Evolutionary conservation across 345 rosid genomes (phyloP).

Genomic region (Syzygium oleosum): DNA sequence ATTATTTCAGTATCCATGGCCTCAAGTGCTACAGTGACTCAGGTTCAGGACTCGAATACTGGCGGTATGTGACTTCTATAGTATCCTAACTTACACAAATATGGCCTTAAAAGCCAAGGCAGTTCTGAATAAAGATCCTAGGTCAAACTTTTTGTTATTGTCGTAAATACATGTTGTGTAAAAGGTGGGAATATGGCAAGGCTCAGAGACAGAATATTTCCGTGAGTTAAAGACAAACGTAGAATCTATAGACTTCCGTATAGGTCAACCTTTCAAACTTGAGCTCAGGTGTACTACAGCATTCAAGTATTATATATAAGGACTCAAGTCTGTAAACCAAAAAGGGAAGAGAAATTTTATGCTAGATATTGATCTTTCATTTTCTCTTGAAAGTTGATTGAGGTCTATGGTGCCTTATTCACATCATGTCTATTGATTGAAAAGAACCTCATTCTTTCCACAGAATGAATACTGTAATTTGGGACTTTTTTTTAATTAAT

Average conservation of each 20-base stretch:
- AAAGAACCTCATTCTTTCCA: neutral
- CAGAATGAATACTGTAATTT: neutral
- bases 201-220: neutral
- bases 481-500: neutral
- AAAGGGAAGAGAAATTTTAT: neutral
- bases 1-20: slow-evolving; percentile 79
- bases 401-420: neutral
- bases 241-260: neutral
- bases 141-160: neutral
- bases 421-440: neutral
- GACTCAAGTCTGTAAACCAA: neutral
- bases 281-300: neutral
- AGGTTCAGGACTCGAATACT: slow-evolving; percentile 29
- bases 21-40: slow-evolving; percentile 80
- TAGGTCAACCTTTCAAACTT: neutral
- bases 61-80: slow-evolving; percentile 22
- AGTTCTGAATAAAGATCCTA: neutral
- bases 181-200: neutral
- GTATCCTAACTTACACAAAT: neutral
- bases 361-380: neutral
- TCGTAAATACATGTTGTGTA: neutral
- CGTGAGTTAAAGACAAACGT: neutral
- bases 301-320: neutral
- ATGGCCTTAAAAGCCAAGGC: neutral
- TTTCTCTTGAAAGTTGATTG: neutral